Evolutionary conservation across 768 basidiomycete species (phyloP), one percentile per base, ranked within the genome.

Genomic region (Termitomyces sp.): DNA sequence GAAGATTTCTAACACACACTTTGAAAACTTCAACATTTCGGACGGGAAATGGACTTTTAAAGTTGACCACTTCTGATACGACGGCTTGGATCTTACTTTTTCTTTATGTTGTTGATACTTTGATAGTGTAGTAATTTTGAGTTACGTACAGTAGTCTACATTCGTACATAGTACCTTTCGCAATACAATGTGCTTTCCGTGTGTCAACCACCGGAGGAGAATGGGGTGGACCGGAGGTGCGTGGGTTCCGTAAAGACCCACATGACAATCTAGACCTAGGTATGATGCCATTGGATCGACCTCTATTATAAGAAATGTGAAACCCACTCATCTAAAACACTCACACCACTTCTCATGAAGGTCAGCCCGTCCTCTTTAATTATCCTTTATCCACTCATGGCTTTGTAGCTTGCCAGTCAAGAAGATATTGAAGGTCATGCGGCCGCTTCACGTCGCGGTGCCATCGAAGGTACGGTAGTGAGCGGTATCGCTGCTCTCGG

Each of bases 41-140:
- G 84, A 86, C 64, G 97, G 97, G 52, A 87, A 82, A 71, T 98
- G 96, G 96, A 88, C 85, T 50, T 98, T 99, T 74, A 85, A 79
- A 31, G 97, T 98, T 60, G 87, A 94, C 68, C 93, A 96, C 75
- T 99, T 98, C 77, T 92, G 72, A 80, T 8, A 5, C 10, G 12
- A 31, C 43, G 57, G 41, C 20, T 34, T 31, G 54, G 34, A n/a
- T 55, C 32, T 27, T 27, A 31, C 18, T 50, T 2, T 46, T 42
- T 44, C n/a, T 13, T 47, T 36, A 39, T 56, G 50, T 26, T 12
- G 50, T 56, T 37, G 42, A 51, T 57, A 41, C 22, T 56, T 56
- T 37, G 42, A 51, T 57, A 41, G 27, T 56, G 29, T 60, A 53
- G 59, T 37, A 27, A 49, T 52, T 62, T 59, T 60, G 47, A n/a